Conservation (phyloP, 768 basidiomycete species). For the Coprinopsis marcescibilis region DNA sequence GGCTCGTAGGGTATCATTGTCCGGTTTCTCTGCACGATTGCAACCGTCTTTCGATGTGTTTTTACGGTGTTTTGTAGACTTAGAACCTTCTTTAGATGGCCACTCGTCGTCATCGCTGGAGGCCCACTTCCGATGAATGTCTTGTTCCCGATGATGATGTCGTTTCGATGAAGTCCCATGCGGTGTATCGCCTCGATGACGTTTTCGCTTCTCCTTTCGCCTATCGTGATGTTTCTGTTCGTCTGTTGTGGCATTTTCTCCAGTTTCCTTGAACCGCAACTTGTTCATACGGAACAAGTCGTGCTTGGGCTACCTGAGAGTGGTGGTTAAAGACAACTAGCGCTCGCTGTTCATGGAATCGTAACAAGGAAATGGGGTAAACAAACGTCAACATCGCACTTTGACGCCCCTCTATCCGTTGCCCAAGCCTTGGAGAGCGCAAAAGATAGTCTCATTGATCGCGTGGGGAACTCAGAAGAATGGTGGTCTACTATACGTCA, state of each 20-base stretch:
- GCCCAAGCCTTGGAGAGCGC: no score
- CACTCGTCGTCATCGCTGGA: slow-evolving; percentile 39
- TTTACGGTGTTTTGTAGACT: slow-evolving; percentile 9
- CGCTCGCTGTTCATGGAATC: no score
- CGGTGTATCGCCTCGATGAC: slow-evolving; percentile 15
- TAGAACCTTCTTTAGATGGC: slow-evolving; percentile 20
- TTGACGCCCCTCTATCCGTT: no score
- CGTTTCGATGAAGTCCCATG: slow-evolving; percentile 21
- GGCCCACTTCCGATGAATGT: slow-evolving; percentile 41
- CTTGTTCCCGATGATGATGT: slow-evolving; percentile 16
- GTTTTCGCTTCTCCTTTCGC: slow-evolving; percentile 30
- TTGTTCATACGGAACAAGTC: slow-evolving; percentile 35
- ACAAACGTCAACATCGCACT: no score
- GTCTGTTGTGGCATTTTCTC: slow-evolving; percentile 47
- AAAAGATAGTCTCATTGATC: no score
- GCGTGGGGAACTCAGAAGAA: no score
- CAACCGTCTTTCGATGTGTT: no score
- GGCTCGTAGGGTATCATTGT: slow-evolving; percentile 43
- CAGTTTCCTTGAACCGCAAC: slow-evolving; percentile 58
- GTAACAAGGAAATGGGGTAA: no score
- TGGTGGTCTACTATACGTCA: no score
- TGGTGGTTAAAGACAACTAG: no score
- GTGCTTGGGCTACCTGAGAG: no score
- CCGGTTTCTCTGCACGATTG: slow-evolving; percentile 26
- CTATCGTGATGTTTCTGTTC: slow-evolving; percentile 33